Evolutionary conservation across 768 basidiomycete species (phyloP), one percentile per base, ranked within the genome.

Genomic region (Boletus eberwhitei): DNA sequence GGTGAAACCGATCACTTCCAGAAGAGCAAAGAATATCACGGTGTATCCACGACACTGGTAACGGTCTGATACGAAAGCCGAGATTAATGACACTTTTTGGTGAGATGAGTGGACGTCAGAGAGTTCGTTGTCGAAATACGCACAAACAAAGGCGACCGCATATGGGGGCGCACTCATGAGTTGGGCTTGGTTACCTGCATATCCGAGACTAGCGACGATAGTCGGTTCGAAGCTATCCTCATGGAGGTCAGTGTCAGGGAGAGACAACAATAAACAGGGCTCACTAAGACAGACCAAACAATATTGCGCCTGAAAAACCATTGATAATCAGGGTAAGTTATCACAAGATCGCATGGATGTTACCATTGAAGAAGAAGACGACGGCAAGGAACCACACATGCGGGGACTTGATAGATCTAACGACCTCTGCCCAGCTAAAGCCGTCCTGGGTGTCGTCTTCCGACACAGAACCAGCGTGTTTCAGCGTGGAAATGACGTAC

Each of bases 131-230:
- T 38, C 5, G 13, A 17, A 21, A 38, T 32, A 61, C 79, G 59
- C 32, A 81, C 82, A 54, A 22, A 74, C 64, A 62, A 80, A 82
- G n/a, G 79, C 76, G 5, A 50, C 59, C 2, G 75, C 79, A 48
- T 77, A 83, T 5, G 82, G 83, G 13, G 43, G 74, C 63, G 35
- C 75, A 67, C 79, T 83, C 77, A 85, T 83, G 1, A 88, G 73
- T 60, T 87, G 85, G 4, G 83, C 80, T 19, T 72, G 66, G 29
- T 76, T 73, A 1, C 79, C 75, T 1, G 75, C 73, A 62, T 79
- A 85, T 31, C 86, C 85, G 3, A 88, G 77, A 11, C 76, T 72
- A 34, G 80, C 73, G 6, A 91, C 81, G 69, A 92, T n/a, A n/a
- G n/a, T n/a, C n/a, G n/a, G n/a, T n/a, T 82, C 73, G 70, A 92